These are phyloP conservation scores for Toxoplasma gondii DNA, from an alignment of 169 alveolate species.

Conservation along the genomic window DNA sequence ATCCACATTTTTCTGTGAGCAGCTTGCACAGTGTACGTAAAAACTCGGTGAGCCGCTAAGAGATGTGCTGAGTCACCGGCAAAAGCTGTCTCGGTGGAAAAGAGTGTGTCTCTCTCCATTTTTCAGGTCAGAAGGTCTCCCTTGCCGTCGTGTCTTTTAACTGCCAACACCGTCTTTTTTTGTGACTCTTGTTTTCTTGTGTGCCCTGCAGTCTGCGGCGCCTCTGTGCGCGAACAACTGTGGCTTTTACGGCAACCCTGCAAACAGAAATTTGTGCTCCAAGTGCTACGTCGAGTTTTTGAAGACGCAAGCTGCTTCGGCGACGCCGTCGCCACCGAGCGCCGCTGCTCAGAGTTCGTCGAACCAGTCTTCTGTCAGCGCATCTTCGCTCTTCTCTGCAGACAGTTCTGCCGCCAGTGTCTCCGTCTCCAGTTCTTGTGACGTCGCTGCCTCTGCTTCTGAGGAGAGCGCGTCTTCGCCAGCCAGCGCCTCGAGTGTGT, in stretches of 20 bases:
- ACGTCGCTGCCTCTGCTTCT: background rate
- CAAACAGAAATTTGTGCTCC: constrained; percentile 90
- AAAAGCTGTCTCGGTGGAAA: too few relatives aligned
- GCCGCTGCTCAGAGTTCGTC: background rate
- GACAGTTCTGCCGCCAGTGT: background rate
- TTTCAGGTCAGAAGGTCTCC: too few relatives aligned
- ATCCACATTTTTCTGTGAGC: too few relatives aligned
- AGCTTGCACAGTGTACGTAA: too few relatives aligned
- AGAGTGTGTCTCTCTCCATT: too few relatives aligned
- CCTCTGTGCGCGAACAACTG: constrained; percentile 88
- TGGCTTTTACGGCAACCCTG: constrained; percentile 93
- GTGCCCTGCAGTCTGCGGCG: constrained; percentile 75
- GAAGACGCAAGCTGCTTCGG: constrained; percentile 72
- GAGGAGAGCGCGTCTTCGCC: background rate
- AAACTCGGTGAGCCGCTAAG: too few relatives aligned
- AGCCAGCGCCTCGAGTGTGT: background rate
- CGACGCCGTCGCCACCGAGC: constrained; percentile 29
- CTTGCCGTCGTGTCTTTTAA: too few relatives aligned
- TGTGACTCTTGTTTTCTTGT: too few relatives aligned
- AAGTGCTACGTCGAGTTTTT: constrained; percentile 88
- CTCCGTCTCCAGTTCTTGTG: background rate
- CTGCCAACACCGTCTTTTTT: too few relatives aligned
- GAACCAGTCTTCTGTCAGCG: too few relatives aligned
- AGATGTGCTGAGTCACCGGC: too few relatives aligned
- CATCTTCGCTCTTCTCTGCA: background rate